phyloP scores from a whole-genome alignment of 768 basidiomycete species.

The Boletus pseudo-olivaceus region DNA sequence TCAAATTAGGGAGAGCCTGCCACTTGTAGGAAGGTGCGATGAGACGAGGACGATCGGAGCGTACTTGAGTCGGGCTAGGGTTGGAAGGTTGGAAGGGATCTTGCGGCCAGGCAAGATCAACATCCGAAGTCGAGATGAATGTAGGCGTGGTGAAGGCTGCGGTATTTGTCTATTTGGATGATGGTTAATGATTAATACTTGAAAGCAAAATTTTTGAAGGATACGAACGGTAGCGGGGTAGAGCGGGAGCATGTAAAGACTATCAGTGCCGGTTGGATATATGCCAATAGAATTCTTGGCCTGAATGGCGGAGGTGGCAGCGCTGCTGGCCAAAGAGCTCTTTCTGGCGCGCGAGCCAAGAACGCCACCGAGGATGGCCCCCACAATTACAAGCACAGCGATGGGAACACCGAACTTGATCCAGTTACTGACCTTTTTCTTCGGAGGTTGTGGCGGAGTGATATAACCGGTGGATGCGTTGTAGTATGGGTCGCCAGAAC shows the following conservation, averaged over 20 bases:
- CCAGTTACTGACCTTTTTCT: slow-evolving; percentile 64
- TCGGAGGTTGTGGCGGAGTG: slow-evolving; percentile 43
- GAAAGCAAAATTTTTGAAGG: not conserved
- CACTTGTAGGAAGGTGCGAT: slow-evolving; percentile 93
- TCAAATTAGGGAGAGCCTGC: slow-evolving; percentile 73
- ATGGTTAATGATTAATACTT: not conserved
- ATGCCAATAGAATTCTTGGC: slow-evolving; percentile 59
- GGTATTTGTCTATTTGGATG: slow-evolving; percentile 57
- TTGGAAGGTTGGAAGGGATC: slow-evolving; percentile 72
- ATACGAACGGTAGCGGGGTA: slow-evolving; percentile 84
- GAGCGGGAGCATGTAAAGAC: slow-evolving; percentile 74
- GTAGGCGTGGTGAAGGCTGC: slow-evolving; percentile 71
- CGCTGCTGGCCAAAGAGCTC: slow-evolving; percentile 29
- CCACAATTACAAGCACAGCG: slow-evolving; percentile 58
- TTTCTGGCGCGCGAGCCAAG: slow-evolving; percentile 61
- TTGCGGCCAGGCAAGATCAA: slow-evolving; percentile 65
- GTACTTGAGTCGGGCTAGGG: slow-evolving; percentile 57
- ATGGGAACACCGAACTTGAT: slow-evolving; percentile 72
- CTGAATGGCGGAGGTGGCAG: slow-evolving; percentile 53
- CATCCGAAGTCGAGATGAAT: slow-evolving; percentile 54
- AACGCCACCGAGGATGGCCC: slow-evolving; percentile 74
- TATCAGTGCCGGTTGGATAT: slow-evolving; percentile 77
- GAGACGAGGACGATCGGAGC: slow-evolving; percentile 82
- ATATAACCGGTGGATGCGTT: slow-evolving; percentile 68
- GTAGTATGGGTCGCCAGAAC: slow-evolving; percentile 67